These are phyloP conservation scores for Lipomyces yamadae DNA, from an alignment of 805 yeast species.

Conservation along the genomic window DNA sequence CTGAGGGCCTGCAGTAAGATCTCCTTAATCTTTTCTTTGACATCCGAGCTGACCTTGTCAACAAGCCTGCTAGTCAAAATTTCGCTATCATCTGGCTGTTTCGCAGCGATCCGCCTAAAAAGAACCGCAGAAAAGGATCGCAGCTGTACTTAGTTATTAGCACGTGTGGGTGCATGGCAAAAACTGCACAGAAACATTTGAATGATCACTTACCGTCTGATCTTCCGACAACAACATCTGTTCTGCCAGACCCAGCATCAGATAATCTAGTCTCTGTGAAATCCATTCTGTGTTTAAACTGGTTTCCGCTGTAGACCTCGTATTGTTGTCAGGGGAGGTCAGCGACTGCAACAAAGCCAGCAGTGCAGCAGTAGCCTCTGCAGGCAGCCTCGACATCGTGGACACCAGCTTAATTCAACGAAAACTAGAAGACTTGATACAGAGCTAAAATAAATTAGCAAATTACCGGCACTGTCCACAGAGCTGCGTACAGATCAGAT, in stretches of 20 bases:
- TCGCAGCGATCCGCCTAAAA: slow-evolving; percentile 77
- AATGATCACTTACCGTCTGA: slow-evolving; percentile 54
- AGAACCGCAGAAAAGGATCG: slow-evolving; percentile 82
- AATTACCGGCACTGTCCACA: neutral
- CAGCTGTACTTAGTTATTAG: slow-evolving; percentile 28
- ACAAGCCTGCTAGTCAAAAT: slow-evolving; percentile 77
- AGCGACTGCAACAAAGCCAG: slow-evolving; percentile 65
- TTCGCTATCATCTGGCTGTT: slow-evolving; percentile 63
- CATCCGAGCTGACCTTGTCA: slow-evolving; percentile 66
- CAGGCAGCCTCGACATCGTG: slow-evolving; percentile 52
- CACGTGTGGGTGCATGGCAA: neutral
- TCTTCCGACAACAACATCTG: slow-evolving; percentile 67
- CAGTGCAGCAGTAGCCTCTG: slow-evolving; percentile 62
- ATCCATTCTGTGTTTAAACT: slow-evolving; percentile 78
- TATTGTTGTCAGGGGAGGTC: slow-evolving; percentile 75
- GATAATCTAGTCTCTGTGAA: slow-evolving; percentile 66
- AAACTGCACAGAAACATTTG: neutral
- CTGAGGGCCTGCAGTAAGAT: slow-evolving; percentile 73
- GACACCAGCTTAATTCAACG: neutral
- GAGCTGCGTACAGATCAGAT: neutral
- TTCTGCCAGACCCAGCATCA: slow-evolving; percentile 79
- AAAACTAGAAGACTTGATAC: neutral
- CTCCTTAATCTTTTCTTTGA: slow-evolving; percentile 64
- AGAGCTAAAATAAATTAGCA: neutral
- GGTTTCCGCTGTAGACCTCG: slow-evolving; percentile 79